A percentile compares a stretch with the other conserved stretches of the same genome.
phyloP scores from a whole-genome alignment of 352 stramenopile genomes.

The Globisporangium uncinulatum region DNA sequence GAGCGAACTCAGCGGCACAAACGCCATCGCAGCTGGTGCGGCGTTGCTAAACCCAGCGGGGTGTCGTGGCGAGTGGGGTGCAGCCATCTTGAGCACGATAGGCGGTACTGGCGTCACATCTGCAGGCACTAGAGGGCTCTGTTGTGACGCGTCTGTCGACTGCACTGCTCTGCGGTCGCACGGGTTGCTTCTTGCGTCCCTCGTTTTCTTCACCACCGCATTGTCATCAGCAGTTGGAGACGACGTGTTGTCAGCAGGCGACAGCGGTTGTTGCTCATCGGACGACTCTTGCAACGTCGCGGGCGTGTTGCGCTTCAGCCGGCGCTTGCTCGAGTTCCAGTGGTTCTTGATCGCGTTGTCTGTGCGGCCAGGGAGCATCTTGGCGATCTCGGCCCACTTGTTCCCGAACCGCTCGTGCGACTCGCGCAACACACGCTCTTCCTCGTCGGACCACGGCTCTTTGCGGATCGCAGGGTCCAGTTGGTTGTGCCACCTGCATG shows the following conservation, averaged over 20 bases:
- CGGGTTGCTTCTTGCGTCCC: too few relatives aligned
- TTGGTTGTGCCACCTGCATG: constrained; percentile 78
- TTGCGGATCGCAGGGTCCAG: constrained; percentile 79
- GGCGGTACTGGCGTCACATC: too few relatives aligned
- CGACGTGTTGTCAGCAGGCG: too few relatives aligned
- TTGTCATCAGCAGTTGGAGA: too few relatives aligned
- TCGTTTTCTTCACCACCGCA: neutral
- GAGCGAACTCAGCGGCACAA: constrained; percentile 15
- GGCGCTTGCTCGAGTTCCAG: constrained; percentile 88
- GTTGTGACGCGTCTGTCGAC: constrained; percentile 1
- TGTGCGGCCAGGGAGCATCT: constrained; percentile 91
- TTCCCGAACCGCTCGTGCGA: constrained; percentile 91
- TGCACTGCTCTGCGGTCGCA: neutral
- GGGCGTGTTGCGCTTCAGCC: constrained; percentile 44
- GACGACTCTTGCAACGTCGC: neutral
- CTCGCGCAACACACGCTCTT: constrained; percentile 81
- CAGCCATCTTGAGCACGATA: too few relatives aligned
- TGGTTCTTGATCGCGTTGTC: constrained; percentile 99
- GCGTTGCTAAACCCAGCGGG: neutral
- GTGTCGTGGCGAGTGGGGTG: too few relatives aligned
- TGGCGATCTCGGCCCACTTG: constrained; percentile 97
- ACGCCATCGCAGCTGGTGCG: constrained; percentile 12
- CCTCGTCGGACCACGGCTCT: constrained; percentile 67
- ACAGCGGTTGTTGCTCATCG: neutral
- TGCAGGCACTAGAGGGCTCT: too few relatives aligned